phyloP scores from a whole-genome alignment of 2,329 filamentous ascomycete genomes.

The Pseudogymnoascus verrucosus region DNA sequence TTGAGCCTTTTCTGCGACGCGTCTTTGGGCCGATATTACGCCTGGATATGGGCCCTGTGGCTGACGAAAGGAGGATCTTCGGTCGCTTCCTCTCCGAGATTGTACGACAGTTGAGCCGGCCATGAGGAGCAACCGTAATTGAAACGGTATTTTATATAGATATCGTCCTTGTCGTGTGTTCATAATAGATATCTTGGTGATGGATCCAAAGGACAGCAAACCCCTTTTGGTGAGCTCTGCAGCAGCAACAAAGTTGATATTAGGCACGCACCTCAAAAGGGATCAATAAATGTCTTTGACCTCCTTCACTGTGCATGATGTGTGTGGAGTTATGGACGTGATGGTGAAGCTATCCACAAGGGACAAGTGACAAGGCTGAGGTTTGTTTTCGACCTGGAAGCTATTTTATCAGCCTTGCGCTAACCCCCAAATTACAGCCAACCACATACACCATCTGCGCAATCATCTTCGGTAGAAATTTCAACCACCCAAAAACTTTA shows the following conservation, averaged over 20 bases:
- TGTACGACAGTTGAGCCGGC: not conserved
- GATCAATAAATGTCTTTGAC: not conserved
- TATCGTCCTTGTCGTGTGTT: not conserved
- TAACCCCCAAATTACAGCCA: not conserved
- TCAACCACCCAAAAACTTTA: constrained; percentile 10
- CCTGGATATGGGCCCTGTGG: not conserved
- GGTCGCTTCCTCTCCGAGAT: not conserved
- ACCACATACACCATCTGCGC: not conserved
- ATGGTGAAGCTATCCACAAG: not conserved
- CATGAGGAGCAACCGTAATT: not conserved
- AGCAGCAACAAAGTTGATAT: not conserved
- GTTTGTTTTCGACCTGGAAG: not conserved
- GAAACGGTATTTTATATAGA: constrained; percentile 1
- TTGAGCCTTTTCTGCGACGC: constrained; percentile 3
- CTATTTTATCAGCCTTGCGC: not conserved
- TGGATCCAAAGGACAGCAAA: not conserved
- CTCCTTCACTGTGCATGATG: not conserved
- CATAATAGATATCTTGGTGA: not conserved
- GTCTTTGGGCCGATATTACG: not conserved
- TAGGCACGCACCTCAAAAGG: not conserved
- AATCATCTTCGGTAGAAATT: constrained; percentile 10
- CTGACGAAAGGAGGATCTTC: not conserved
- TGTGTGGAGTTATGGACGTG: not conserved
- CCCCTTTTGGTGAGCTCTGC: not conserved
- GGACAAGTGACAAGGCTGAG: not conserved